phyloP scores from a whole-genome alignment of 2,329 filamentous ascomycete species.

The Diaporthe aspalathi region DNA sequence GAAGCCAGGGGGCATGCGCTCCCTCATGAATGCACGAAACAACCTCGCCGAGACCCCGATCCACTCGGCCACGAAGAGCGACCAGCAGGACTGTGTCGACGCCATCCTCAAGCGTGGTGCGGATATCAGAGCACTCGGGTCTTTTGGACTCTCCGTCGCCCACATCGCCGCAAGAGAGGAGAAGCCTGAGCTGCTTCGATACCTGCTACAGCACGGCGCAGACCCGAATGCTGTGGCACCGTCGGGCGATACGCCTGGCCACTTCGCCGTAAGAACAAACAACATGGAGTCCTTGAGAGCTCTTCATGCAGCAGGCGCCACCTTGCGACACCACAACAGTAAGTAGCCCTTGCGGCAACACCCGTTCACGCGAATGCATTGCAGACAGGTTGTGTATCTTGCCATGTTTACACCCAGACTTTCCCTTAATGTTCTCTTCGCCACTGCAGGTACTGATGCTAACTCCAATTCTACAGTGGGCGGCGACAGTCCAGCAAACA shows the following conservation, averaged over 20 bases:
- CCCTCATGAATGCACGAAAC: not conserved
- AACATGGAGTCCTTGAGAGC: not conserved
- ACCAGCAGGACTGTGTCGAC: not conserved
- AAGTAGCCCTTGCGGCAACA: not conserved
- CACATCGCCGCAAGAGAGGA: not conserved
- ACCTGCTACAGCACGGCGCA: not conserved
- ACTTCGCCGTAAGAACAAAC: not conserved
- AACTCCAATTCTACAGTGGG: not conserved
- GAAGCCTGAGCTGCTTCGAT: not conserved
- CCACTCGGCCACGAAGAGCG: not conserved
- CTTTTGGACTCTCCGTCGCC: not conserved
- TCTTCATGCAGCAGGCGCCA: not conserved
- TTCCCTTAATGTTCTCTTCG: not conserved
- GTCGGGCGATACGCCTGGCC: not conserved
- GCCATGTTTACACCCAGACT: accelerated
- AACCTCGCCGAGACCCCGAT: not conserved
- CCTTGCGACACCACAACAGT: not conserved
- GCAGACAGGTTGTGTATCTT: not conserved
- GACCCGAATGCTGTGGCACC: not conserved
- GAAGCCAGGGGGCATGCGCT: not conserved
- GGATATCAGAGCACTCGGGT: not conserved
- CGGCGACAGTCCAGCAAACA: not conserved
- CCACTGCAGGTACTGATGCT: not conserved
- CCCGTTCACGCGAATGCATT: not conserved
- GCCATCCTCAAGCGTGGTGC: not conserved